Percentiles rank a stretch among this genome's conserved stretches.
These are phyloP conservation scores for Tolypocladium amazonense DNA, from an alignment of 2,329 filamentous ascomycete species.

Conservation along the genomic window DNA sequence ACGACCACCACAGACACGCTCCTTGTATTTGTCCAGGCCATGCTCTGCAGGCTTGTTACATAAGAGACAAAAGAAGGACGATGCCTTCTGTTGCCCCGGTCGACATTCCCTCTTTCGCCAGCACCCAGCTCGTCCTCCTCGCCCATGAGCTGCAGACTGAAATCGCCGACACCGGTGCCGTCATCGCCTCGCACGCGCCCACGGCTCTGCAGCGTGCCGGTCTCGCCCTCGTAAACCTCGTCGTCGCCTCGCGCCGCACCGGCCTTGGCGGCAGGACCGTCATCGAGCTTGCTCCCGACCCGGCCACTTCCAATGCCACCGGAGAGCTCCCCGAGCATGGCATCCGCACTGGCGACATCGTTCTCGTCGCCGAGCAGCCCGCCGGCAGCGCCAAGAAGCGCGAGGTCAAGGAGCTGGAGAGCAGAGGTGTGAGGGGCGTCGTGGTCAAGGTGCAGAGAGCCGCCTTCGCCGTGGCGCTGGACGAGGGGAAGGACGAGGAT, in stretches of 20 bases:
- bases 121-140: conserved; percentile 60
- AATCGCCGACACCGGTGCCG: conserved; percentile 55
- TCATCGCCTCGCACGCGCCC: conserved; percentile 59
- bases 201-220: conserved; percentile 62
- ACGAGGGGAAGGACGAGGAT: conserved; percentile 47
- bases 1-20: neutral
- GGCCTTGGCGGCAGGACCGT: conserved; percentile 88
- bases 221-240: conserved; percentile 68
- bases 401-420: conserved; percentile 61
- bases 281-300: conserved; percentile 65
- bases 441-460: conserved; percentile 52
- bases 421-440: conserved; percentile 58
- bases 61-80: neutral
- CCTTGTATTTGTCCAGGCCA: neutral
- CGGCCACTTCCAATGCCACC: conserved; percentile 41
- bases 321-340: conserved; percentile 63
- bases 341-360: conserved; percentile 66
- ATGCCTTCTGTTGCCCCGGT: conserved; percentile 33
- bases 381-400: conserved; percentile 61
- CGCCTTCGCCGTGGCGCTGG: conserved; percentile 55
- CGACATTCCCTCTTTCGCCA: conserved; percentile 59
- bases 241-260: conserved; percentile 66
- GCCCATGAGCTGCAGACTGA: conserved; percentile 63
- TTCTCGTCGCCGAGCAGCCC: conserved; percentile 65
- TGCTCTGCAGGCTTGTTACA: neutral